These are phyloP conservation scores for Aspergillus udagawae DNA, from an alignment of 2,329 filamentous ascomycete species.

Conservation along the genomic window DNA sequence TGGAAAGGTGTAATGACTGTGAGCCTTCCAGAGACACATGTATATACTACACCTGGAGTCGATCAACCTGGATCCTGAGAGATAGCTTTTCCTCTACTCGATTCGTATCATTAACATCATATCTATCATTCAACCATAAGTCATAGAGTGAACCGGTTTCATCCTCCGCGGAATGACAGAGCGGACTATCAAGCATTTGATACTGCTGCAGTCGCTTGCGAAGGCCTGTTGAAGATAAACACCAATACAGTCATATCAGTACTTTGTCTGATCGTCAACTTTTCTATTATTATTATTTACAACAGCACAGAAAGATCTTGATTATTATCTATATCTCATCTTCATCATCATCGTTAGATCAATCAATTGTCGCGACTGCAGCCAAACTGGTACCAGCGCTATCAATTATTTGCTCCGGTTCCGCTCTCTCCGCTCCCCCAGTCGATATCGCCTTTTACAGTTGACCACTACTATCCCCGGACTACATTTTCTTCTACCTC, in stretches of 20 bases:
- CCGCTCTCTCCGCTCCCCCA: constrained; percentile 12
- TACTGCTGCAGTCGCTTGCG: constrained; percentile 27
- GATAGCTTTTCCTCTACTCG: background rate
- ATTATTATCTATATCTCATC: constrained; percentile 1
- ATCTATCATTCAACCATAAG: background rate
- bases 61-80: background rate
- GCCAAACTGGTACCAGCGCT: constrained; percentile 3
- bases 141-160: background rate
- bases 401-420: constrained; percentile 13
- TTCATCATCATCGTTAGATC: background rate
- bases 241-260: background rate
- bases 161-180: constrained; percentile 24
- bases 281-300: background rate
- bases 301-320: background rate
- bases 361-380: background rate
- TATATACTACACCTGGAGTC: background rate
- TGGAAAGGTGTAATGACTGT: background rate
- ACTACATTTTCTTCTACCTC: background rate
- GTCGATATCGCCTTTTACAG: background rate
- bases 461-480: background rate
- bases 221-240: background rate
- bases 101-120: background rate
- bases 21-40: background rate
- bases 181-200: constrained; percentile 25
- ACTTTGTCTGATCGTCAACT: background rate